These are phyloP conservation scores for Amniculicola lignicola DNA, from an alignment of 495 filamentous ascomycete species.

Conservation along the genomic window DNA sequence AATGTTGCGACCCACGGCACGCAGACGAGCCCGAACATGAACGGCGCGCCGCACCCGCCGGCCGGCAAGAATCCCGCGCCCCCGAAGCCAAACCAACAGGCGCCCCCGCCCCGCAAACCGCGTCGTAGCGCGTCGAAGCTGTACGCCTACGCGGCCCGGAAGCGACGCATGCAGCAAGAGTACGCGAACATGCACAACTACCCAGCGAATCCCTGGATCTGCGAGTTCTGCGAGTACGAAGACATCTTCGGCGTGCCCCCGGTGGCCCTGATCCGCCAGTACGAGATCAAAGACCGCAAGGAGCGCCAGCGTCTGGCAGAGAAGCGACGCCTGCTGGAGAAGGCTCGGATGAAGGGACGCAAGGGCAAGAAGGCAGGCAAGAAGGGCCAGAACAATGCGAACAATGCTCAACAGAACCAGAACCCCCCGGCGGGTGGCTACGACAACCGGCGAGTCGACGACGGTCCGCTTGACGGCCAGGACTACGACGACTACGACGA, in stretches of 20 bases:
- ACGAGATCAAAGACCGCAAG: conserved; percentile 89
- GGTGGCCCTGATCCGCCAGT: conserved; percentile 79
- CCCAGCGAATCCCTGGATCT: conserved; percentile 85
- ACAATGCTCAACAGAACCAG: conserved; percentile 23
- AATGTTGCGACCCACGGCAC: conserved; percentile 58
- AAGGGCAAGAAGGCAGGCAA: conserved; percentile 66
- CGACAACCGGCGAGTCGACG: conserved; percentile 26
- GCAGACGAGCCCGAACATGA: conserved; percentile 58
- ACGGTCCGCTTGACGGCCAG: conserved; percentile 22
- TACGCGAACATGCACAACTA: conserved; percentile 74
- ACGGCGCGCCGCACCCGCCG: conserved; percentile 36
- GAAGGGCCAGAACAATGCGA: conserved; percentile 30
- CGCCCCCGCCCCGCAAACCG: conserved; percentile 49
- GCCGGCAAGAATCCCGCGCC: conserved; percentile 31
- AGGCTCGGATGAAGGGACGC: conserved; percentile 90
- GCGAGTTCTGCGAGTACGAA: conserved; percentile 56
- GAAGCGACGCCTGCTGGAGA: conserved; percentile 80
- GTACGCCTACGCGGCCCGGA: conserved; percentile 62
- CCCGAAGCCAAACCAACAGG: conserved; percentile 17
- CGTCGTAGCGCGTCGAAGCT: conserved; percentile 54
- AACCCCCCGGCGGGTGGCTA: conserved; percentile 22
- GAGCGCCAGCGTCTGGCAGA: conserved; percentile 78
- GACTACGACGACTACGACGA: conserved; percentile 34
- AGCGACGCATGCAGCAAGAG: conserved; percentile 67
- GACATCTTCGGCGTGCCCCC: conserved; percentile 61